phyloP scores from a whole-genome alignment of 2,329 filamentous ascomycete species.

The Dryadomyces quercivorus region DNA sequence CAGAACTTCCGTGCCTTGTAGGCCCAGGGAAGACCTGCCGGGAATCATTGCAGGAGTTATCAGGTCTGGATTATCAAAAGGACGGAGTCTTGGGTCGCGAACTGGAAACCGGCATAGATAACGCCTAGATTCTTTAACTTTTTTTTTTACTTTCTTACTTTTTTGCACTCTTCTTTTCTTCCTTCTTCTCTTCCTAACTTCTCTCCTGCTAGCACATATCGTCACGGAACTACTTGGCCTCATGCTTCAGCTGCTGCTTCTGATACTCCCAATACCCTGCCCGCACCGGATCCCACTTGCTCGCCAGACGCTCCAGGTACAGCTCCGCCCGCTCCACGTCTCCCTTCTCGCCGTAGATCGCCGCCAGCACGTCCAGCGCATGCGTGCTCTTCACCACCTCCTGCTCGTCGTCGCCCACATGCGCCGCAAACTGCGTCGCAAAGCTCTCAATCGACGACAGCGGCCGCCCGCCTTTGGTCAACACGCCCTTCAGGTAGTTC shows the following conservation, averaged over 20 bases:
- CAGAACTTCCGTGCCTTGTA: conserved; percentile 56
- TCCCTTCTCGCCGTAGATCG: conserved; percentile 48
- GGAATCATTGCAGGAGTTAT: neutral
- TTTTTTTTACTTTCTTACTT: no score
- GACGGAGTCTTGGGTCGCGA: no score
- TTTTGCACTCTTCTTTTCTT: no score
- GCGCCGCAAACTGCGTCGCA: conserved; percentile 34
- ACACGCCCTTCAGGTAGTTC: conserved; percentile 76
- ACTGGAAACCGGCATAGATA: neutral
- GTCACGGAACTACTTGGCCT: no score
- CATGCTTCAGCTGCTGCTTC: conserved; percentile 28
- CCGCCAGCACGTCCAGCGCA: conserved; percentile 59
- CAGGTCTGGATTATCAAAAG: neutral
- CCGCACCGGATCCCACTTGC: conserved; percentile 83
- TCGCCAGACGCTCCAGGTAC: conserved; percentile 61
- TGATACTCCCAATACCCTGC: conserved; percentile 87
- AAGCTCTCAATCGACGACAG: conserved; percentile 35
- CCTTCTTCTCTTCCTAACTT: no score
- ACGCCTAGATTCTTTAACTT: no score
- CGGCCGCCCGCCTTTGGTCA: conserved; percentile 50
- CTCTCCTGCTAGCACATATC: no score
- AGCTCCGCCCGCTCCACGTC: conserved; percentile 50
- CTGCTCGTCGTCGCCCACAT: conserved; percentile 31
- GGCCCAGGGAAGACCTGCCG: conserved; percentile 3
- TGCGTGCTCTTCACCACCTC: conserved; percentile 50